These are phyloP conservation scores for Batkoa obscura DNA, from an alignment of 371 early-diverging fungal genomes.

Conservation along the genomic window DNA sequence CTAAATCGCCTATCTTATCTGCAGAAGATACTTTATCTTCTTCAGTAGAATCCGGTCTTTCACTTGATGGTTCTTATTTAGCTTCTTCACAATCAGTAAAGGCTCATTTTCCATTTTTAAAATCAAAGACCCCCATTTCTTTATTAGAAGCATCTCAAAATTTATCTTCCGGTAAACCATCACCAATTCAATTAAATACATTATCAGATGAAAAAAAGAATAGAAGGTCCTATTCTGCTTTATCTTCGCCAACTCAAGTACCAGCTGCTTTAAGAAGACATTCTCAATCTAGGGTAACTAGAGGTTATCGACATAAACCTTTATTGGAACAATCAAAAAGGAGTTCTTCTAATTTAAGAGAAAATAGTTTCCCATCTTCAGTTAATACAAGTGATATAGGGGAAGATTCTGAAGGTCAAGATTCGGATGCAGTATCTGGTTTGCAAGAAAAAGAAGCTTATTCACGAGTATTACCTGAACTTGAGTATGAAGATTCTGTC, in stretches of 20 bases:
- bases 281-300: background rate
- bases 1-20: background rate
- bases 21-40: background rate
- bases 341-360: background rate
- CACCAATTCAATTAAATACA: background rate
- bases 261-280: background rate
- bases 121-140: background rate
- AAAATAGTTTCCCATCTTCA: background rate
- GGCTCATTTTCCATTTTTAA: no score
- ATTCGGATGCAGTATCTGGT: background rate
- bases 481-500: slow-evolving; percentile 6
- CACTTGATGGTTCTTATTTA: no score
- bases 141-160: background rate
- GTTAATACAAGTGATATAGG: slow-evolving; percentile 4
- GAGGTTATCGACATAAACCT: background rate
- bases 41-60: no score
- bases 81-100: no score
- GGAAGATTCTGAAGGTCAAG: slow-evolving; percentile 3
- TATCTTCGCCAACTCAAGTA: background rate
- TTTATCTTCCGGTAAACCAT: background rate
- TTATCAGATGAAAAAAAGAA: background rate
- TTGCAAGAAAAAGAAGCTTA: background rate
- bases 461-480: background rate
- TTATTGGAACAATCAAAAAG: background rate
- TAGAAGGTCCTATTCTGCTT: background rate